phyloP scores from a whole-genome alignment of 129 eudicot genomes.

The Deinandra increscens region DNA sequence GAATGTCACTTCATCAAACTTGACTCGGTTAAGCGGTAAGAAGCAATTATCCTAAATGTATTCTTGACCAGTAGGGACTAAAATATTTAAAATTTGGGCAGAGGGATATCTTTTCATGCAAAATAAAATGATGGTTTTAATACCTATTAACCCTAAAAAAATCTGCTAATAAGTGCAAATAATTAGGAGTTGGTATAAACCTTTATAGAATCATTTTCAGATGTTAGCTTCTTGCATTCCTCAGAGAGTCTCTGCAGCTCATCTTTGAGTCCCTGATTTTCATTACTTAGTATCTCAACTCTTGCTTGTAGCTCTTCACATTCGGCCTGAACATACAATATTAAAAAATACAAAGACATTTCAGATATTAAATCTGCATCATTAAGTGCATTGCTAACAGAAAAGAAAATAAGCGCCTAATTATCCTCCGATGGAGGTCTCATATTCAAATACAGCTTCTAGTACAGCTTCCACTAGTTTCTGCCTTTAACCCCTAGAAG shows the following conservation, averaged over 20 bases:
- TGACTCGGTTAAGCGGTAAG: background rate
- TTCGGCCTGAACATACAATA: slow-evolving; percentile 53
- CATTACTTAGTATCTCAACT: slow-evolving; percentile 63
- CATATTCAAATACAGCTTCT: background rate
- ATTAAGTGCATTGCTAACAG: background rate
- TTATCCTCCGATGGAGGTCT: background rate
- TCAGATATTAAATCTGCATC: background rate
- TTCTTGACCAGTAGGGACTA: background rate
- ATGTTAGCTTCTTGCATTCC: slow-evolving; percentile 74
- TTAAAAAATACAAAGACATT: background rate
- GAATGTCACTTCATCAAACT: background rate
- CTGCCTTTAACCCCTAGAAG: background rate
- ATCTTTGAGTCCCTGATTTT: slow-evolving; percentile 56
- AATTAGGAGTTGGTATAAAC: slow-evolving; percentile 25
- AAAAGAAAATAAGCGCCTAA: background rate
- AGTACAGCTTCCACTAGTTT: background rate
- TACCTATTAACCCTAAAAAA: background rate
- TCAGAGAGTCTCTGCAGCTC: slow-evolving; percentile 68
- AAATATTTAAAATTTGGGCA: background rate
- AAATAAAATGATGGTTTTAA: background rate
- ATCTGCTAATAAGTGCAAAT: background rate
- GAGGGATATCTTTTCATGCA: background rate
- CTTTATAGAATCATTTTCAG: slow-evolving; percentile 72
- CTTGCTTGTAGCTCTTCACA: slow-evolving; percentile 87
- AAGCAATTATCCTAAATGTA: background rate